Conservation (phyloP, 768 basidiomycete species). For the Trametes villosa region DNA sequence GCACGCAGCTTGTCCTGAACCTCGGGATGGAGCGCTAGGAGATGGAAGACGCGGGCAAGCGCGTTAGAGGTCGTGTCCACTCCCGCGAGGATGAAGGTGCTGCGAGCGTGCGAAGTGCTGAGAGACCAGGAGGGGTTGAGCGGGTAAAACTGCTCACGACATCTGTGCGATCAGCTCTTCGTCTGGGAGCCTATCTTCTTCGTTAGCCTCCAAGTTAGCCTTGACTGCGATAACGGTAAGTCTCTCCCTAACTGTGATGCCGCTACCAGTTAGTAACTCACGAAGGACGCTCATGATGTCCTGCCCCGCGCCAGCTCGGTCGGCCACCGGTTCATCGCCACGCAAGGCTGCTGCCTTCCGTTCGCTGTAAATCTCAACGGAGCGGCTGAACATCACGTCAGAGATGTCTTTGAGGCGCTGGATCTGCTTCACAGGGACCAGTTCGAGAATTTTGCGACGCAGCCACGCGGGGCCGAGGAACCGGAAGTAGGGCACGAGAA, state of each 20-base stretch:
- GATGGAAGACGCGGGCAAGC: constrained; percentile 19
- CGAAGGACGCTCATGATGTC: background rate
- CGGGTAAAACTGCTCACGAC: background rate
- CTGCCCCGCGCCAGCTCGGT: no score
- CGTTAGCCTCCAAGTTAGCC: background rate
- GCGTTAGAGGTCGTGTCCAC: constrained; percentile 31
- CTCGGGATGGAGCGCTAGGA: constrained; percentile 33
- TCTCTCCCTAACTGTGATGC: background rate
- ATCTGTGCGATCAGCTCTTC: background rate
- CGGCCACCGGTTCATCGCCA: no score
- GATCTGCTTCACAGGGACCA: constrained; percentile 42
- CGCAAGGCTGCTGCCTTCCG: constrained; percentile 44
- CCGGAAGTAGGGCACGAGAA: no score
- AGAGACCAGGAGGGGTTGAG: background rate
- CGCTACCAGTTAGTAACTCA: background rate
- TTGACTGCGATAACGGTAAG: background rate
- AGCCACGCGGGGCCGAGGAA: constrained; percentile 16
- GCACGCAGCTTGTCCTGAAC: constrained; percentile 34
- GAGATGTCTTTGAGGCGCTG: constrained; percentile 49
- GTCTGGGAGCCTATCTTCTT: background rate
- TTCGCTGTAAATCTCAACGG: constrained; percentile 42
- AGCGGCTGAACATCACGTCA: constrained; percentile 50
- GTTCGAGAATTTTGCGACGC: constrained; percentile 46
- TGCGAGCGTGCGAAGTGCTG: background rate
- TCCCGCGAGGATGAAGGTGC: constrained; percentile 23